Base-by-base conservation (phyloP, 805 yeast species). In the Cyberlindnera galapagoensis region DNA sequence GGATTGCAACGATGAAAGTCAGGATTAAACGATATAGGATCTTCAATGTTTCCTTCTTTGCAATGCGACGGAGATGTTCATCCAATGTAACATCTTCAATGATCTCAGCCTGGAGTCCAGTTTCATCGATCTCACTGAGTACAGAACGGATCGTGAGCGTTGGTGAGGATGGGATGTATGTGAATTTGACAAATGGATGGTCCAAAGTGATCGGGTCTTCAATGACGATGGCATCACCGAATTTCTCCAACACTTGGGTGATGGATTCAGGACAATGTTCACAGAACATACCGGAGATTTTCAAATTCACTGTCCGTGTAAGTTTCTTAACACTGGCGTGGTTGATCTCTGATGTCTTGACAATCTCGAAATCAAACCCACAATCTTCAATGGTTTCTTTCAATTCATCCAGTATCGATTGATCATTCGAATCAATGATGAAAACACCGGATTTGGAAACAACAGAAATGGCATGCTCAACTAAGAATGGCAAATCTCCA, bases 261-360 rank as follows among this genome's bases (percentile, higher is more conserved):
- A 81, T 65, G 2, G 65, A 50, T 21, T 63, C 68, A 1, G 90
- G 90, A 50, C 90, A 82, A 47, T 76, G 73, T 10, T 65, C 70
- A 56, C 90, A 82, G 50, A 57, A 76, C 84, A 81, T 79, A 1
- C 87, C 87, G 1, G 62, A 62, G 7, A 80, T 63, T 26, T 60
- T 63, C 34, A 82, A 57, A 38, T 70, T 70, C 27, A 80, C 69
- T 0, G 76, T 63, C 42, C 90, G 64, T 4, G 80, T 62, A 27
- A 57, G 62, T 25, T 62, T 64, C 39, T 67, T 65, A 3, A 65
- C 60, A n/a, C 69, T 62, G 1, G 71, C 63, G 38, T 66, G 69
- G 41, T 65, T 65, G 22, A 69, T 62, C 29, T 63, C 65, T 20
- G 61, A 62, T 6, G 61, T 55, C 6, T 58, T 57, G n/a, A 74